phyloP scores from a whole-genome alignment of 768 basidiomycete species.

The Pulveroboletus ravenelii region DNA sequence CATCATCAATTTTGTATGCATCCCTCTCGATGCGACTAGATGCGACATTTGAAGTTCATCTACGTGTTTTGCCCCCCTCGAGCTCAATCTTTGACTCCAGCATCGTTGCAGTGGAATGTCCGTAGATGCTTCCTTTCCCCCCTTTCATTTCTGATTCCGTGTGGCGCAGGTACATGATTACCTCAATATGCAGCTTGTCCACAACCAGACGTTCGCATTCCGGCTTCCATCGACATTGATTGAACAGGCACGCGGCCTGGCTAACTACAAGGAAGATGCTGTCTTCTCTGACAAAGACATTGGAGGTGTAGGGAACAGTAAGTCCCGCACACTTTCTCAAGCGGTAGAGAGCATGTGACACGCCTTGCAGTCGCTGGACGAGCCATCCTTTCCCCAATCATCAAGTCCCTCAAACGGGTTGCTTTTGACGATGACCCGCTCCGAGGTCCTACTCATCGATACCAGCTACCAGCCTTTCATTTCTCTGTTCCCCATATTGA shows the following conservation, averaged over 20 bases:
- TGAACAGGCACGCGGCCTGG: constrained; percentile 68
- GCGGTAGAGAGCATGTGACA: neutral
- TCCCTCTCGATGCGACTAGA: no score
- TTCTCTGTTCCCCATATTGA: constrained; percentile 76
- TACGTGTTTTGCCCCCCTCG: no score
- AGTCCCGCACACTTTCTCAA: constrained; percentile 16
- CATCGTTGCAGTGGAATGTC: constrained; percentile 72
- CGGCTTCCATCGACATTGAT: constrained; percentile 69
- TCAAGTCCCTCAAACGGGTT: constrained; percentile 69
- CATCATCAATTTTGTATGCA: no score
- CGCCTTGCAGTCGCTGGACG: constrained; percentile 65
- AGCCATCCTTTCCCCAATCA: constrained; percentile 66
- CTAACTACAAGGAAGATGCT: constrained; percentile 72
- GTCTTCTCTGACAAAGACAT: constrained; percentile 64
- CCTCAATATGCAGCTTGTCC: constrained; percentile 68
- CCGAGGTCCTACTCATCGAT: constrained; percentile 68
- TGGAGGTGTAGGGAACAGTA: constrained; percentile 73
- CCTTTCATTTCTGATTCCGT: constrained; percentile 10
- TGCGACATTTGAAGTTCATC: no score
- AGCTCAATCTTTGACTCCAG: constrained; percentile 69
- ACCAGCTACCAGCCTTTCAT: constrained; percentile 78
- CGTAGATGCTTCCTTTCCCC: constrained; percentile 22
- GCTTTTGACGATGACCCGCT: constrained; percentile 74
- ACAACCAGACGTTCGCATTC: constrained; percentile 79
- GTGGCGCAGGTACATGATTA: constrained; percentile 63